These are phyloP conservation scores for Aspergillus bridgeri DNA, from an alignment of 495 filamentous ascomycete genomes.

Conservation along the genomic window DNA sequence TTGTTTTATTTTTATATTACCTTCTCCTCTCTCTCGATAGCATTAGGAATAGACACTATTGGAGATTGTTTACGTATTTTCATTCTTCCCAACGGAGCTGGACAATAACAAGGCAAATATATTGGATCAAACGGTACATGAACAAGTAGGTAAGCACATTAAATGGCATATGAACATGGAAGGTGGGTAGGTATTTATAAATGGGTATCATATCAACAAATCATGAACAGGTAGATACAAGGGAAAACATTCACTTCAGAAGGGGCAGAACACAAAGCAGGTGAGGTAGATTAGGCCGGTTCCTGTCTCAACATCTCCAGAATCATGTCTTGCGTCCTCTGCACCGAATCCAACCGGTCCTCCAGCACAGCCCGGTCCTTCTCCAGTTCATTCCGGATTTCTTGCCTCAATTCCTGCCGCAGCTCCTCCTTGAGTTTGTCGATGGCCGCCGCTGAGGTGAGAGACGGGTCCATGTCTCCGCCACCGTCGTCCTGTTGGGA, in stretches of 20 bases:
- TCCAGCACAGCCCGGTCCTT: conserved; percentile 32
- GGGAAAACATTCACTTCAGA: conserved; percentile 5
- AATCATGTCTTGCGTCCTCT: conserved; percentile 46
- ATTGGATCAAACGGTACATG: too few species aligned
- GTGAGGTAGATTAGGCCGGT: too few species aligned
- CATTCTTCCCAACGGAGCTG: background rate
- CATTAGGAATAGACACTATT: conserved; percentile 20
- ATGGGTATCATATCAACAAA: background rate
- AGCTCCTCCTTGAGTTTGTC: background rate
- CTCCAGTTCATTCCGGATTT: conserved; percentile 36
- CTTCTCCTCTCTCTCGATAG: conserved; percentile 7
- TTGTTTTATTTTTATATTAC: conserved; percentile 14
- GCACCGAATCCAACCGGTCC: conserved; percentile 40
- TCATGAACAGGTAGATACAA: background rate
- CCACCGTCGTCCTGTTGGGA: background rate
- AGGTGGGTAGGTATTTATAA: too few species aligned
- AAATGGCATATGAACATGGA: too few species aligned
- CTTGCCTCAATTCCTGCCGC: conserved; percentile 27
- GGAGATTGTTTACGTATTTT: conserved; percentile 6
- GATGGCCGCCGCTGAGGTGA: background rate
- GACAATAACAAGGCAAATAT: too few species aligned
- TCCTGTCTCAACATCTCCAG: conserved; percentile 45
- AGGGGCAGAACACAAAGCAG: conserved; percentile 13
- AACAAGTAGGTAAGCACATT: too few species aligned
- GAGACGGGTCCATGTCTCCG: background rate